These are phyloP conservation scores for Neurospora sp. DNA, from an alignment of 495 filamentous ascomycete genomes.

Conservation along the genomic window DNA sequence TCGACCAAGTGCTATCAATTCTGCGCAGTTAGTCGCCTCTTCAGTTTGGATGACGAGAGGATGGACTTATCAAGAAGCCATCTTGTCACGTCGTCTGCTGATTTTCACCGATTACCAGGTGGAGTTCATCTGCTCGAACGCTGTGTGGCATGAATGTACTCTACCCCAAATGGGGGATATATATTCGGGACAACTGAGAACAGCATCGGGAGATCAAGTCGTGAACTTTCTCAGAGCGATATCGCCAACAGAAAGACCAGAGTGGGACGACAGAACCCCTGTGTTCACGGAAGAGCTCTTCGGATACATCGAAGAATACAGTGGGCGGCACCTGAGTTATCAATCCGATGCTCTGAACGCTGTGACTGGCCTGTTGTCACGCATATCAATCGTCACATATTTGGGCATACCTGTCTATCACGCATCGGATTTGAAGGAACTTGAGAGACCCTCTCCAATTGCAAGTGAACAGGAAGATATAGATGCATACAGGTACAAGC, in stretches of 20 bases:
- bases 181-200: too few species aligned
- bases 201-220: too few species aligned
- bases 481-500: too few species aligned
- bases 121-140: slow-evolving; percentile 19
- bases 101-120: slow-evolving; percentile 18
- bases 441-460: too few species aligned
- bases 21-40: not conserved
- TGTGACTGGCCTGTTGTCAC: not conserved
- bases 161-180: not conserved
- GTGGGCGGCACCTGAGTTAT: not conserved
- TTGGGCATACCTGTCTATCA: not conserved
- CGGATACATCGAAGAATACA: not conserved
- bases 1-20: not conserved
- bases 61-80: slow-evolving; percentile 32
- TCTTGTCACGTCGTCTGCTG: slow-evolving; percentile 23
- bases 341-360: not conserved
- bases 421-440: too few species aligned
- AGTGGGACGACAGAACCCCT: too few species aligned
- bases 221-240: too few species aligned
- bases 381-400: not conserved
- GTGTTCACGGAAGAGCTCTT: too few species aligned
- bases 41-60: slow-evolving; percentile 23
- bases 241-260: too few species aligned
- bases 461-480: too few species aligned
- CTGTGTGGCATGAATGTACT: slow-evolving; percentile 1